A percentile compares a stretch with the other conserved stretches of the same genome.
Conservation (phyloP, 2,329 filamentous ascomycete species). For the Davidsoniella virescens region DNA sequence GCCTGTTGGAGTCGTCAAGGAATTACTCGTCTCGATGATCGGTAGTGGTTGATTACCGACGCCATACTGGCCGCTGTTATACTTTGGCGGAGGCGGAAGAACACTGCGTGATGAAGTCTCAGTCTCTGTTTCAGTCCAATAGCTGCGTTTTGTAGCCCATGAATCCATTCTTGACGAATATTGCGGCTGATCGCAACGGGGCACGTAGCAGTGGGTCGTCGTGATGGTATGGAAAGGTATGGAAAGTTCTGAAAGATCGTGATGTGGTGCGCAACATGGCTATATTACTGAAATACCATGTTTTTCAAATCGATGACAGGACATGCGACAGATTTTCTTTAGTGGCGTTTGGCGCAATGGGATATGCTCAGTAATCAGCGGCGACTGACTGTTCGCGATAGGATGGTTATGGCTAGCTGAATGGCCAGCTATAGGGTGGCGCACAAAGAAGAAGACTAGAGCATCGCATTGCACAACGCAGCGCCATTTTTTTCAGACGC, state of each 20-base stretch:
- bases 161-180: constrained; percentile 6
- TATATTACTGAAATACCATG: too few species aligned
- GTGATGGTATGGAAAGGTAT: neutral
- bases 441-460: too few species aligned
- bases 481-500: too few species aligned
- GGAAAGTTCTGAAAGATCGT: neutral
- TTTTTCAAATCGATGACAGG: too few species aligned
- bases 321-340: too few species aligned
- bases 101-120: constrained; percentile 36
- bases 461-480: too few species aligned
- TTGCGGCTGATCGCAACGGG: neutral
- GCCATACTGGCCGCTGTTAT: constrained; percentile 59
- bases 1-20: constrained; percentile 60
- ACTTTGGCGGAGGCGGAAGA: constrained; percentile 72
- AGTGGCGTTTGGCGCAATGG: too few species aligned
- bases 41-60: constrained; percentile 37
- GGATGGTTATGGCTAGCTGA: too few species aligned
- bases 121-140: constrained; percentile 11
- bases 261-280: neutral
- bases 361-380: too few species aligned
- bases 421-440: too few species aligned
- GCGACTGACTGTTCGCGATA: too few species aligned
- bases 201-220: neutral
- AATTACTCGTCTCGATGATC: constrained; percentile 89
- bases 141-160: constrained; percentile 9